phyloP scores from a whole-genome alignment of 2,329 filamentous ascomycete species.

The Colletotrichum scovillei region DNA sequence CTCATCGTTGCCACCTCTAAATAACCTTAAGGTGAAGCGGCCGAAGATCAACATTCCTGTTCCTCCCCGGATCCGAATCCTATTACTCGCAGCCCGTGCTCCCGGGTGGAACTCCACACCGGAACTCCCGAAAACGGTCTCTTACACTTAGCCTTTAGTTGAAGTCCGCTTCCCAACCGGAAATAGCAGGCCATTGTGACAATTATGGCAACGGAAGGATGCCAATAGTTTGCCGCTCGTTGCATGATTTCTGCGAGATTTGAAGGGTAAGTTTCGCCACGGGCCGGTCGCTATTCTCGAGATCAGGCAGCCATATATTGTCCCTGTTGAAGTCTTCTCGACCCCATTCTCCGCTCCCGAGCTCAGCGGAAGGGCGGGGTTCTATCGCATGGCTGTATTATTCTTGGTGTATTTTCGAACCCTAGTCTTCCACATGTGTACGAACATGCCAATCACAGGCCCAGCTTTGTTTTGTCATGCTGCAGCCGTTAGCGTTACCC shows the following conservation, averaged over 20 bases:
- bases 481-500: constrained; percentile 15
- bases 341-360: neutral
- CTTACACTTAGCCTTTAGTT: neutral
- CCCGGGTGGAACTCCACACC: constrained; percentile 29
- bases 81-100: constrained; percentile 4
- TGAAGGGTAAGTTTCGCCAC: neutral
- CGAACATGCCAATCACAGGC: constrained; percentile 20
- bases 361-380: neutral
- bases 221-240: neutral
- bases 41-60: constrained; percentile 8
- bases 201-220: neutral
- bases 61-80: constrained; percentile 24
- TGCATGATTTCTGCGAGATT: neutral
- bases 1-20: neutral
- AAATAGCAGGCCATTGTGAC: constrained; percentile 1
- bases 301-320: constrained; percentile 15
- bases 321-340: neutral
- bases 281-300: neutral
- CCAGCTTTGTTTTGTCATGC: constrained; percentile 20
- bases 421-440: neutral
- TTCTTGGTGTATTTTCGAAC: neutral
- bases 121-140: neutral
- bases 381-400: neutral
- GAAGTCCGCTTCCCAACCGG: neutral
- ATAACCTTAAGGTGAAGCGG: constrained; percentile 1